phyloP scores from a whole-genome alignment of 352 stramenopile species.

The Phytopythium helicoides region DNA sequence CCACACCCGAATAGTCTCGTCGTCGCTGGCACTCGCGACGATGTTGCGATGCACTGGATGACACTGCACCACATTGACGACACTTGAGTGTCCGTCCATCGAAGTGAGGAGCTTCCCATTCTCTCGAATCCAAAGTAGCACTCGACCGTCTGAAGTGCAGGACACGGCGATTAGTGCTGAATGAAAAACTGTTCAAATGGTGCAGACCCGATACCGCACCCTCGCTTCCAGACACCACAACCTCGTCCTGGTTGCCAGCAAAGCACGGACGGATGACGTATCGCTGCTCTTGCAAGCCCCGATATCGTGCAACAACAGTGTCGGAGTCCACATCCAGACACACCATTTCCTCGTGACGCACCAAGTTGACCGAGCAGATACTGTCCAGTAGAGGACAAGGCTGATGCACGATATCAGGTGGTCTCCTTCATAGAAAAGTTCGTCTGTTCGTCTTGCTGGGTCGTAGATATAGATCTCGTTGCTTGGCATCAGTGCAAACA shows the following conservation, averaged over 20 bases:
- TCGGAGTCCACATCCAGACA: conserved; percentile 48
- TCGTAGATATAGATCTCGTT: conserved; percentile 66
- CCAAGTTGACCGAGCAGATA: conserved; percentile 62
- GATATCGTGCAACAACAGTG: conserved; percentile 42
- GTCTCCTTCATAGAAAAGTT: conserved; percentile 49
- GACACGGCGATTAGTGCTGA: not conserved
- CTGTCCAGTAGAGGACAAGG: conserved; percentile 35
- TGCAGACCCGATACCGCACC: conserved; percentile 22
- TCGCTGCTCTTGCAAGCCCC: conserved; percentile 55
- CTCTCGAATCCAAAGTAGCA: conserved; percentile 63
- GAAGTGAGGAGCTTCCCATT: conserved; percentile 36
- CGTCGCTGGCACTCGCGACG: conserved; percentile 68
- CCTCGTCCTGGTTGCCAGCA: conserved; percentile 37
- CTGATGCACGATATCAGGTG: conserved; percentile 56
- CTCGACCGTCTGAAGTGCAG: conserved; percentile 40
- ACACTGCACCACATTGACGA: conserved; percentile 64
- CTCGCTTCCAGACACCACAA: conserved; percentile 72
- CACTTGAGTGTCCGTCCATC: conserved; percentile 53
- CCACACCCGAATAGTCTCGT: conserved; percentile 66
- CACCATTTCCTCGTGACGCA: conserved; percentile 57
- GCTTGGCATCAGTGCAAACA: conserved; percentile 58
- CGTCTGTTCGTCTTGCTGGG: conserved; percentile 51
- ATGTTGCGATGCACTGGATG: conserved; percentile 52
- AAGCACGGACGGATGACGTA: conserved; percentile 72
- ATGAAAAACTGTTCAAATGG: not conserved